Conservation (phyloP, 495 filamentous ascomycete species). For the Cetradonia linearis region DNA sequence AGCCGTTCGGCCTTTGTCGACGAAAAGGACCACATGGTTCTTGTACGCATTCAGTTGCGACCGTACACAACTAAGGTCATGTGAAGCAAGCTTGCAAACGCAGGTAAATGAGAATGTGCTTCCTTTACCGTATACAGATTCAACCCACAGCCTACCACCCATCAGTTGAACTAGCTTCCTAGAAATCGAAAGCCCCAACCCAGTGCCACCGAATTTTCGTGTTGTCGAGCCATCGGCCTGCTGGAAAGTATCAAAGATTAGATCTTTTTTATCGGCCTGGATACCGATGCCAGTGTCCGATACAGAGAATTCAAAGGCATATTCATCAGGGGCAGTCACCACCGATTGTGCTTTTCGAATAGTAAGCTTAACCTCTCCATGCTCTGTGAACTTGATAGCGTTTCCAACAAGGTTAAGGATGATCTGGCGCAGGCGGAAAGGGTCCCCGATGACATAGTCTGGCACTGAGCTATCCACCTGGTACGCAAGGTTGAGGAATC, state of each 20-base stretch:
- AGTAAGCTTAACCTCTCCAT: conserved; percentile 89
- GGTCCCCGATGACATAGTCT: conserved; percentile 94
- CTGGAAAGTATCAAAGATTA: conserved; percentile 99
- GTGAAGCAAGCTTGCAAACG: conserved; percentile 74
- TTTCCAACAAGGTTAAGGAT: conserved; percentile 56
- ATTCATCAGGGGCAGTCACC: conserved; percentile 51
- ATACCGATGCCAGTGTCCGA: conserved; percentile 98
- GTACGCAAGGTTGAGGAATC: conserved; percentile 87
- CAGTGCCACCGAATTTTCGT: conserved; percentile 91
- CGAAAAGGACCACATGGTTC: conserved; percentile 81
- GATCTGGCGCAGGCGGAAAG: conserved; percentile 92
- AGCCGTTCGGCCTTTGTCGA: conserved; percentile 83
- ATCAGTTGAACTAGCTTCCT: conserved; percentile 92
- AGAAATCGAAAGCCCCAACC: conserved; percentile 91
- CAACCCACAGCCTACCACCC: conserved; percentile 96
- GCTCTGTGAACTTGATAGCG: conserved; percentile 86
- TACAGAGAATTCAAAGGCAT: conserved; percentile 93
- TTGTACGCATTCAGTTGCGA: conserved; percentile 82
- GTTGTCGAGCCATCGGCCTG: conserved; percentile 98
- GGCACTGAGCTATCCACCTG: conserved; percentile 89
- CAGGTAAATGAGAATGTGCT: conserved; percentile 98
- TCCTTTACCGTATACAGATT: conserved; percentile 82
- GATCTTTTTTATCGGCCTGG: conserved; percentile 85
- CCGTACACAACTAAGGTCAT: conserved; percentile 68
- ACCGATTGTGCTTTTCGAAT: conserved; percentile 55